Evolutionary conservation across 2,329 filamentous ascomycete species (phyloP), one percentile per base, ranked within the genome.

Genomic region (Pseudogymnoascus sp.): DNA sequence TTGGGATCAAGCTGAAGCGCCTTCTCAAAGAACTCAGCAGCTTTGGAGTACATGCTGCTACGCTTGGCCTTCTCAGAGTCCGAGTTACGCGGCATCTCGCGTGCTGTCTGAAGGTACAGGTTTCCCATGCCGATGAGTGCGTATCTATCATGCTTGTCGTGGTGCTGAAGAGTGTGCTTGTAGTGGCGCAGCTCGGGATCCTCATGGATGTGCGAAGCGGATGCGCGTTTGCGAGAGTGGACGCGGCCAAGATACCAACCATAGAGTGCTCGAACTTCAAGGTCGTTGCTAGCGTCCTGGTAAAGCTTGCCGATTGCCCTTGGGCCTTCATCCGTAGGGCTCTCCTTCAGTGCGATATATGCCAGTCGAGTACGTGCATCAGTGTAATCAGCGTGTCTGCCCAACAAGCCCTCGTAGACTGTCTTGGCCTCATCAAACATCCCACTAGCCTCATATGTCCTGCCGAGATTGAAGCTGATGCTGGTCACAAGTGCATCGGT

Each of bases 21-120:
- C 77, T 99, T 99, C 74, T 97, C 95, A 70, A 97, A 99, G 76
- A 99, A 99, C 73, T 99, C 96, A 10, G 97, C 93, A 0, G 95
- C 93, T 68, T 93, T 92, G 73, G 87, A 86, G 73, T 97, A 99
- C 66, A 86, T 88, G 69, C 89, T 90, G 64, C 88, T 89, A 62
- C 93, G 87, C 78, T 96, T 96, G 70, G 96, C 89, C 76, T 91
- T 96, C 65, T 99, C 93, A 65, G 86, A 82, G 7, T 97, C 95
- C 0, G 90, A 90, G 66, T 95, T 90, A 61, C 93, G 86, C 31
- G 91, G 89, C 92, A 97, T 97, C 75, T 99, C 96, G 69, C 95
- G 86, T 8, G 95, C 95, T 66, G 91, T 86, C 68, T 88, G 81
- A 42, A 99, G 82, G 88, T 73, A 76, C 6, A 99, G 80, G 73